Base-by-base conservation (phyloP, 495 filamentous ascomycete species). In the Massariosphaeria phaeospora region DNA sequence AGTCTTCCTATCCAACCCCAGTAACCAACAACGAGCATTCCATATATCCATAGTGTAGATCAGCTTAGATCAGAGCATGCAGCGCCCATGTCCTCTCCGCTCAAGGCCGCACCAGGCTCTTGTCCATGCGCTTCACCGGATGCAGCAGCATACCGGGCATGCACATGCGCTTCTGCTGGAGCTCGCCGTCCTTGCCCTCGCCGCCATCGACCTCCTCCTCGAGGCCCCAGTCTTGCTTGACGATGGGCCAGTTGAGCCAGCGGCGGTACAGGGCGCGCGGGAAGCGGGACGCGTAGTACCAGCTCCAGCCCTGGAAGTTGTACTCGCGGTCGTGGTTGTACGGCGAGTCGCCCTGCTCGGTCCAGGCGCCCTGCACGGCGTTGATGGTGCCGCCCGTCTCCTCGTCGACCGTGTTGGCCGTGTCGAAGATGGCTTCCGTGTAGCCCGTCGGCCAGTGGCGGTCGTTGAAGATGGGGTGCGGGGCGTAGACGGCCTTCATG, bases 111-210 rank as follows among this genome's bases (percentile, higher is more conserved):
- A 47, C 8, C 38, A 40, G 38, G 2, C 49, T 52, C 44, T 52
- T 54, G 29, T 27, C 38, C 58, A 69, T 63, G 44, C 55, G 52
- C 57, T 69, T 70, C 4, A 71, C 67, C 34, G 69, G 69, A 66
- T 71, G 69, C 59, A 71, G 42, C 40, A 71, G 75, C 86, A 95
- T 87, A 12, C 85, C 85, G 25, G 89, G 89, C 30, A 96, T 71
- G 76, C 93, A 98, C 89, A 98, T 94, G 53, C 91, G 79, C 18
- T 88, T 88, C 69, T 89, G 84, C 58, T 52, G 46, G 62, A 23
- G 12, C 47, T 41, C 52, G 40, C 57, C 45, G 54, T 66, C 62
- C 30, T 9, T 36, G 2, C 57, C 64, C 41, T 35, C 42, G 8
- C 41, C 58, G 41, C 61, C 58, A 48, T 34, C 55, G 2, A 55